Base-by-base conservation (phyloP, 148 eudicot species). In the Amaranthus cruentus region DNA sequence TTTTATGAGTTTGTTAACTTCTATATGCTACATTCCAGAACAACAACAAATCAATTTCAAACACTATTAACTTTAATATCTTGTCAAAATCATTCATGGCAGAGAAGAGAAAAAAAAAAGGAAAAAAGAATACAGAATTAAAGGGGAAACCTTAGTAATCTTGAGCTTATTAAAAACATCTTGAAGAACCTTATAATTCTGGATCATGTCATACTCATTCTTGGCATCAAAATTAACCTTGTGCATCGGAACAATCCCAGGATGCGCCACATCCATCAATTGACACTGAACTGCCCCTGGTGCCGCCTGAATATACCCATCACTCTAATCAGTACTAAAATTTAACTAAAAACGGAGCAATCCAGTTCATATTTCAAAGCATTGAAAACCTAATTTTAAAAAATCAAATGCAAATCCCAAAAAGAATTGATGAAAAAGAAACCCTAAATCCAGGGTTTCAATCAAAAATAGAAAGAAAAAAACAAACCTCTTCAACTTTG, bases 221-320 rank as follows among this genome's bases (percentile, higher is more conserved):
- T 94, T 94, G 0, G 98, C 98, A 3, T 94, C 96, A 15, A 94
- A 94, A 74, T 94, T 94, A 73, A 94, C 97, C 83, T 94, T 92
- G 79, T 92, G 97, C 86, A 89, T 89, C 60, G 90, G 98, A 56
- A 94, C 98, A 15, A 84, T 78, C 14, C 97, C 98, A 0, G 95
- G 95, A 59, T 91, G 98, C 15, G 83, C 97, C 8, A 87, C 85
- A 38, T 91, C 98, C 97, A 94, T 94, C 69, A 94, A 75, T 81
- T 94, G 97, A 76, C 98, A 94, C 2, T 94, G 98, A 70, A 94
- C 95, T 54, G 97, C 97, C 42, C 98, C 98, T 0, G 93, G 83
- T n/a, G 91, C 89, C 13, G 91, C 96, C 97, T 94, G 76, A 71
- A 59, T 58, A 7, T 21, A 4, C 15, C 5, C 11, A 6, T 18